Percentiles rank a stretch among this genome's conserved stretches.
Conservation (phyloP, 805 yeast genomes). For the Lipomyces kockii region DNA sequence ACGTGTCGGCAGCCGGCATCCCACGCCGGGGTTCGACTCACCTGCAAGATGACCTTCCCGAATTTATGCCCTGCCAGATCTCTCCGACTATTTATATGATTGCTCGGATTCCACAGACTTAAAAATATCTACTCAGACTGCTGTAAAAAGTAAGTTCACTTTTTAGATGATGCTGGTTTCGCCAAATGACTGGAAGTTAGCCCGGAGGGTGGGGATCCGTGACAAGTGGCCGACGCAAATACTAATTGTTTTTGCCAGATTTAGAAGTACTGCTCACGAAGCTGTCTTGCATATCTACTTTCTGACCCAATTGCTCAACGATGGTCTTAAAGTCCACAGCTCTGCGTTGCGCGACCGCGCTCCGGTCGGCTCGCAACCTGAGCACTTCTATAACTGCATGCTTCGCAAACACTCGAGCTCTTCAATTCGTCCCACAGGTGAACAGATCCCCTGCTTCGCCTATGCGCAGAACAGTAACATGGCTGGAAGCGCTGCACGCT, state of each 20-base stretch:
- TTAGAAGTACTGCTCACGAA: neutral
- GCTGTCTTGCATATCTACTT: neutral
- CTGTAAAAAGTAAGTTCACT: no score
- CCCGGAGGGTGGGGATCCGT: no score
- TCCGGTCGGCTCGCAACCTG: neutral
- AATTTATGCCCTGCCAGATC: no score
- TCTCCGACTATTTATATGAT: no score
- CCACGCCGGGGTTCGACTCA: no score
- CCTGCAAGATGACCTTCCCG: no score
- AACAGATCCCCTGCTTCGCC: conserved; percentile 45
- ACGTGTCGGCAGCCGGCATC: no score
- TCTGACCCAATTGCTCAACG: neutral
- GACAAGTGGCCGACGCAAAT: no score
- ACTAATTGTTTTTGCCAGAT: neutral
- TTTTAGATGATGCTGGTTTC: no score
- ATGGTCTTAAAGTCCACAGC: neutral
- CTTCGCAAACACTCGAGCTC: neutral
- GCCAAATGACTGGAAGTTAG: no score
- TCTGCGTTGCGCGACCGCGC: neutral
- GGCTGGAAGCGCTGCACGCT: conserved; percentile 84
- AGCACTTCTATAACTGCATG: neutral
- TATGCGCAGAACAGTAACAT: conserved; percentile 61
- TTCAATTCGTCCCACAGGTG: conserved; percentile 45
- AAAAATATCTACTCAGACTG: no score
- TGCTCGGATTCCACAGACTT: no score